phyloP scores from a whole-genome alignment of 129 eudicot genomes.

The Artemisia annua region DNA sequence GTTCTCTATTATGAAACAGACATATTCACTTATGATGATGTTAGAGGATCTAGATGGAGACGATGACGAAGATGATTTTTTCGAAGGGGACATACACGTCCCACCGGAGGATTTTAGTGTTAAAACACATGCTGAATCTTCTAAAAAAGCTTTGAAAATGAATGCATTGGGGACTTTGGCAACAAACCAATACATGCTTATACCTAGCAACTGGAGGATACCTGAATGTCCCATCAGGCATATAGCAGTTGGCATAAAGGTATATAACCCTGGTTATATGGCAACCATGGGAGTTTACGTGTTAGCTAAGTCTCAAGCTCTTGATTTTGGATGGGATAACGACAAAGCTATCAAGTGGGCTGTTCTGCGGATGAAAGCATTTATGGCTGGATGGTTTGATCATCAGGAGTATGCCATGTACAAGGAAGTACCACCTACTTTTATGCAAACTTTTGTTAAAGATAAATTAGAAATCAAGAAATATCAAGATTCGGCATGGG shows the following conservation, averaged over 20 bases:
- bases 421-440: not conserved
- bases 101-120: not conserved
- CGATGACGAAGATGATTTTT: not conserved
- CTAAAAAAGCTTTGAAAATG: not conserved
- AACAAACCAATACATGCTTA: conserved; percentile 2
- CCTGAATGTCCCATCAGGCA: not conserved
- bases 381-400: not conserved
- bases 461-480: not conserved
- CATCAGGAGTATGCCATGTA: not conserved
- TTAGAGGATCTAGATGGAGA: not conserved
- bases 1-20: not conserved
- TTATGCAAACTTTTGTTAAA: not conserved
- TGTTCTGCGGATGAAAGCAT: not conserved
- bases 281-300: not conserved
- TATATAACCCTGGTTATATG: not conserved
- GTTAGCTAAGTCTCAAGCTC: conserved; percentile 5
- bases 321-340: conserved; percentile 6
- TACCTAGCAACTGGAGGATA: not conserved
- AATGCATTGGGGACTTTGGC: conserved; percentile 1
- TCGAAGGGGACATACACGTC: not conserved
- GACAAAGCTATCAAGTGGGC: not conserved
- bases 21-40: not conserved
- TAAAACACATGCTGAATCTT: not conserved
- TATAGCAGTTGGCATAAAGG: not conserved
- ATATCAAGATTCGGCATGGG: not conserved